Base-by-base conservation (phyloP, 192 early-diverging fungal genomes). In the Coemansia sp. region DNA sequence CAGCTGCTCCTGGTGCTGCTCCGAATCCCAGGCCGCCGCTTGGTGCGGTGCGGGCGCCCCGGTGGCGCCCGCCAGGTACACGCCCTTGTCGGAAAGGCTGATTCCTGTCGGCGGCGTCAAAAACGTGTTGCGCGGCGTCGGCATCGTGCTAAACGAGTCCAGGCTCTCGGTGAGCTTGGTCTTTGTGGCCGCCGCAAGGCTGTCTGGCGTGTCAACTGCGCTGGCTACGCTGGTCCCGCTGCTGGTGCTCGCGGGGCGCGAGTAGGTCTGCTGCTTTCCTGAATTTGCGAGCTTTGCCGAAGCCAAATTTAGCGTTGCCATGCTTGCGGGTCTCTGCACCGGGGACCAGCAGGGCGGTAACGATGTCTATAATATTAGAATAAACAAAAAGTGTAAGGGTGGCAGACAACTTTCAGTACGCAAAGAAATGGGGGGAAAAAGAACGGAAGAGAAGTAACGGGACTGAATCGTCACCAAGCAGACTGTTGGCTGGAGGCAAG, bases 51-150 rank as follows among this genome's bases (percentile, higher is more conserved):
- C 40, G 27, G 19, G 45, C 9, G 46, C 40, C 14, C 19, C 21
- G 6, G 67, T 27, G 9, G 32, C 12, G 12, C 48, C 35, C 3
- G 58, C 19, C 23, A 43, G 14, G 14, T 52, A 9, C 10, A 49
- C 30, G 46, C 54, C 63, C 42, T 54, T 55, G 29, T 69, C 69
- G 11, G 59, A 7, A 27, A 79, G 56, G 51, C 59, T 72, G 38
- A 79, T 54, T 12, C 69, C 76, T 4, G 69, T 65, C 12, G 76
- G 76, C 62, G 76, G 76, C 59, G 56, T 62, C 60, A 79, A 29
- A 56, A 79, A 69, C 0, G 76, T 79, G 28, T 69, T 79, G 40
- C 76, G 76, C 46, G 76, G 76, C 44, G 76, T 79, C 11, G 76
- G 65, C 76, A 79, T 72, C 12, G 76, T 46, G 62, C 76, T 69